Conservation (phyloP, 257 asterid species). For the Solanum bulbocastanum region DNA sequence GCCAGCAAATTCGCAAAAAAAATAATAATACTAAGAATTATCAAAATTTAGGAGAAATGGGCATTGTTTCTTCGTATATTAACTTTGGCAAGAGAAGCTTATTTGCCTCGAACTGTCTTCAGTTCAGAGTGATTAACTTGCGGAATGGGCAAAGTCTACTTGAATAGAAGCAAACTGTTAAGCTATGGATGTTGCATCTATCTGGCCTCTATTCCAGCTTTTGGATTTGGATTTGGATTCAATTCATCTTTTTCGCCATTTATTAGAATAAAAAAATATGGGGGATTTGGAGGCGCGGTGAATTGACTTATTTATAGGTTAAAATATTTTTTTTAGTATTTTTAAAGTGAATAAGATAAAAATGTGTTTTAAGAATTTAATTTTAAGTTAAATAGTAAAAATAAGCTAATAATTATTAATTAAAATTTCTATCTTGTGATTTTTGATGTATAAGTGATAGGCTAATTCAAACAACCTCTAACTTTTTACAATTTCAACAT, state of each 20-base stretch:
- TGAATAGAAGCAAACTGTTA: neutral
- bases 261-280: neutral
- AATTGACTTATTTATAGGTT: neutral
- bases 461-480: neutral
- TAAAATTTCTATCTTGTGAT: too few relatives aligned
- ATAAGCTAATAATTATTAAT: too few relatives aligned
- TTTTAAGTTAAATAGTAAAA: too few relatives aligned
- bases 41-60: neutral
- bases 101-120: neutral
- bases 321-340: too few relatives aligned
- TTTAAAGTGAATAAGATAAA: too few relatives aligned
- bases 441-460: too few relatives aligned
- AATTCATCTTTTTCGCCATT: neutral
- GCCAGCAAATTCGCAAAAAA: neutral
- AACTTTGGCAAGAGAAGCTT: neutral
- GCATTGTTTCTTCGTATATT: neutral
- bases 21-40: neutral
- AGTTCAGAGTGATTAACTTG: neutral
- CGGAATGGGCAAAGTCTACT: neutral
- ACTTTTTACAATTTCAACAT: neutral
- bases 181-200: neutral
- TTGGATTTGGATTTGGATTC: neutral
- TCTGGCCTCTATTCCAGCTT: too few relatives aligned
- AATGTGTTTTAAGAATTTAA: too few relatives aligned
- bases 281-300: neutral